Evolutionary conservation across 2,329 filamentous ascomycete species (phyloP).

Genomic region (Anthostomella pinea): DNA sequence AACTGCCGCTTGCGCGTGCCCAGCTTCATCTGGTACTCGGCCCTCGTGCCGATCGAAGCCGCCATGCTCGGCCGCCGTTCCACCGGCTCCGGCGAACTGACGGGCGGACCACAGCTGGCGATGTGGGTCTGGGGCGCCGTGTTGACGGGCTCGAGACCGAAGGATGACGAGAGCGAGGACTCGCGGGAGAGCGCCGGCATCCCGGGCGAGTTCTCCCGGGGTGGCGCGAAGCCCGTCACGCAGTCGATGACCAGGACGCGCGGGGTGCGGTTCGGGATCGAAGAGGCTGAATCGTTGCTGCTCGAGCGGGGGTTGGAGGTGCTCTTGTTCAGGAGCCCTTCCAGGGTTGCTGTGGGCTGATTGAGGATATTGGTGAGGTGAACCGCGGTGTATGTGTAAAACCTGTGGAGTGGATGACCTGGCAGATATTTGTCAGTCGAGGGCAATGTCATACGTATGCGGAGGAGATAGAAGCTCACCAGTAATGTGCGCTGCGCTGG

Average conservation of each 20-base stretch:
- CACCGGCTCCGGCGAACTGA: conserved; percentile 16
- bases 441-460: too few relatives aligned
- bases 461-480: conserved; percentile 37
- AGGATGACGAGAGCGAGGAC: conserved; percentile 35
- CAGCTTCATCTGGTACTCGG: conserved; percentile 52
- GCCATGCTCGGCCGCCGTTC: conserved; percentile 27
- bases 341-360: conserved; percentile 43
- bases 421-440: conserved; percentile 11
- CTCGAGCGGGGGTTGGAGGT: conserved; percentile 31
- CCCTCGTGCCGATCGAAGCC: conserved; percentile 23
- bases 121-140: conserved; percentile 23
- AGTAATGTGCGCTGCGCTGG: conserved; percentile 46
- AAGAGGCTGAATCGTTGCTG: conserved; percentile 15
- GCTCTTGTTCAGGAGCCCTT: conserved; percentile 43
- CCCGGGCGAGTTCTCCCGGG: conserved; percentile 42
- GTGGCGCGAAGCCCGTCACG: conserved; percentile 52
- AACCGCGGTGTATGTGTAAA: conserved; percentile 57
- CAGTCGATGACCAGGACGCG: conserved; percentile 62
- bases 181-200: conserved; percentile 49
- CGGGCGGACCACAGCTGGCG: conserved; percentile 6
- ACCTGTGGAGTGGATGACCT: conserved; percentile 64
- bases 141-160: conserved; percentile 27
- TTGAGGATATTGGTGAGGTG: conserved; percentile 56
- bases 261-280: conserved; percentile 29
- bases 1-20: conserved; percentile 57